These are phyloP conservation scores for Dioscorea dumetorum DNA, from an alignment of 106 monocot species.

Conservation along the genomic window DNA sequence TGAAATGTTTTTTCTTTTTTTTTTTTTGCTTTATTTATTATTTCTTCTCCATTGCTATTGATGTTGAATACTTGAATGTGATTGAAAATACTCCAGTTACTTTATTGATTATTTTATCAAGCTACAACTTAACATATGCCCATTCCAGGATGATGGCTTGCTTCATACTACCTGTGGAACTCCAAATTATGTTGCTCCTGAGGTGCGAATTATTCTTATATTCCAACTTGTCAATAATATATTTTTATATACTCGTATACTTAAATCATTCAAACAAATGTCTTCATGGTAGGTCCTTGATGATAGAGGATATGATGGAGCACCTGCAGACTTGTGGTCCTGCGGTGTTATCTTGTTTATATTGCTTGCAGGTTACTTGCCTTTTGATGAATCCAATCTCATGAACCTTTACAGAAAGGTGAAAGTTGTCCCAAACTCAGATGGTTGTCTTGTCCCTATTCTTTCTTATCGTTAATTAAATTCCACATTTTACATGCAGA, in stretches of 20 bases:
- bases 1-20: too few relatives aligned
- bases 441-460: too few relatives aligned
- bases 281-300: slow-evolving; percentile 44
- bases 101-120: not conserved
- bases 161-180: slow-evolving; percentile 86
- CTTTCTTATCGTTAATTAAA: too few relatives aligned
- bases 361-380: slow-evolving; percentile 90
- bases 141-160: slow-evolving; percentile 71
- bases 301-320: slow-evolving; percentile 83
- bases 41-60: not conserved
- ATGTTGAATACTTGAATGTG: too few relatives aligned
- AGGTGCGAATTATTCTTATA: slow-evolving; percentile 26
- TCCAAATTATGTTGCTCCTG: slow-evolving; percentile 93
- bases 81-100: too few relatives aligned
- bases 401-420: slow-evolving; percentile 79
- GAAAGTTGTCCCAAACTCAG: slow-evolving; percentile 8
- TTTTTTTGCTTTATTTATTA: not conserved
- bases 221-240: too few relatives aligned
- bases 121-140: not conserved
- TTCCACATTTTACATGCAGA: slow-evolving; percentile 32
- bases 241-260: too few relatives aligned
- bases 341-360: slow-evolving; percentile 91
- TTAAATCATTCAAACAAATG: too few relatives aligned
- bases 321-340: slow-evolving; percentile 86
- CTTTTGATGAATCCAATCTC: slow-evolving; percentile 87